Conservation (phyloP, 208 protist species). For the Trypanosoma boissoni region DNA sequence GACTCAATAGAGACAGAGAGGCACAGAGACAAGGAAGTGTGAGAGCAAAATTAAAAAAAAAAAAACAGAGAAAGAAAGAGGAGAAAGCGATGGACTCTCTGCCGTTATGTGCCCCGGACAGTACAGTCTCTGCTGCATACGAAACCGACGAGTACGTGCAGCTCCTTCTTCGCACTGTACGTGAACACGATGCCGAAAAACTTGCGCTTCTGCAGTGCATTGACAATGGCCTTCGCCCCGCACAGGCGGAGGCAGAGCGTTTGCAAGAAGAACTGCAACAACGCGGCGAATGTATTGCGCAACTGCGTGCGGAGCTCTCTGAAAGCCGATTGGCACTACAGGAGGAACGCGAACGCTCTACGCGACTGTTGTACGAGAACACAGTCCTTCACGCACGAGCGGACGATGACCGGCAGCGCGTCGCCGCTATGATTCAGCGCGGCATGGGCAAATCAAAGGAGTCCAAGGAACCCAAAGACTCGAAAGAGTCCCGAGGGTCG, state of each 20-base stretch:
- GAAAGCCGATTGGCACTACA: constrained; percentile 49
- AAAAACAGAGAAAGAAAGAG: too few species aligned
- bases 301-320: constrained; percentile 37
- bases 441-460: too few species aligned
- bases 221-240: constrained; percentile 22
- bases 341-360: constrained; percentile 58
- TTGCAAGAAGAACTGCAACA: constrained; percentile 8
- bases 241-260: constrained; percentile 21
- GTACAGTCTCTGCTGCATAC: not conserved
- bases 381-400: constrained; percentile 49
- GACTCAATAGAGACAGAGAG: too few species aligned
- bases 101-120: not conserved
- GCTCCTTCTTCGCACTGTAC: constrained; percentile 26
- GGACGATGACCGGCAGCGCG: too few species aligned
- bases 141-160: constrained; percentile 26
- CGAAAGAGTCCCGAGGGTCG: too few species aligned
- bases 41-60: too few species aligned
- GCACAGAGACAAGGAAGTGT: too few species aligned
- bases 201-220: constrained; percentile 22
- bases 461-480: too few species aligned
- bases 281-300: constrained; percentile 3
- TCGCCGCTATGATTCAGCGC: too few species aligned
- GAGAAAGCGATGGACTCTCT: too few species aligned
- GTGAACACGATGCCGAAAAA: constrained; percentile 33
- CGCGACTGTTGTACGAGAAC: constrained; percentile 67